Conservation (phyloP, 2,329 filamentous ascomycete species). For the Drechslerella coelobrocha region DNA sequence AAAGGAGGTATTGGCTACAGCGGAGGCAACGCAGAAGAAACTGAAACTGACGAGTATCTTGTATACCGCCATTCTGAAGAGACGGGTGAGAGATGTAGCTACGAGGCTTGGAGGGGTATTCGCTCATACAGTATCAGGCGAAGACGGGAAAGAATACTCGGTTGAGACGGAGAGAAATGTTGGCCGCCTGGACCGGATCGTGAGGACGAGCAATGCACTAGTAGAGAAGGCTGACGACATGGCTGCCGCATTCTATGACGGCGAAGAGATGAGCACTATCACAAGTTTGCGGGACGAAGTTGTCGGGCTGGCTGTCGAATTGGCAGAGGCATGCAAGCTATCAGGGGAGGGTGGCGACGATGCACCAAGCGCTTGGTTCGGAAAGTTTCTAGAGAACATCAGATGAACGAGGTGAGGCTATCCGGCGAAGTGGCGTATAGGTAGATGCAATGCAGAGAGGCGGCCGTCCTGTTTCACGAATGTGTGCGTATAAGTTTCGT, state of each 20-base stretch:
- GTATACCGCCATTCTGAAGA: constrained; percentile 41
- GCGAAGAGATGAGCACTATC: constrained; percentile 23
- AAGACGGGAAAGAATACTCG: constrained; percentile 27
- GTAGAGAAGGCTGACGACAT: constrained; percentile 37
- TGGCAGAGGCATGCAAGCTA: constrained; percentile 27
- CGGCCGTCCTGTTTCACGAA: too few species aligned
- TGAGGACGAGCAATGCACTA: constrained; percentile 28
- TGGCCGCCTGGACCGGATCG: constrained; percentile 31
- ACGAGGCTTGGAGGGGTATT: constrained; percentile 29
- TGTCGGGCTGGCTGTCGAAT: constrained; percentile 15
- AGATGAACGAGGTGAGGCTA: constrained; percentile 1
- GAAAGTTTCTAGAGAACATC: constrained; percentile 45
- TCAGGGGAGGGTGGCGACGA: constrained; percentile 24
- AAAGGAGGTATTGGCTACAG: constrained; percentile 28
- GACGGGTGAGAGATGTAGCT: constrained; percentile 35
- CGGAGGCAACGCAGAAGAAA: constrained; percentile 44
- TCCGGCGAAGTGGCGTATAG: neutral
- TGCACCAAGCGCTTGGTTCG: constrained; percentile 39
- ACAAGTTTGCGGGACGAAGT: constrained; percentile 18
- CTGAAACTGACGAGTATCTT: constrained; percentile 44
- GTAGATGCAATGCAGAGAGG: neutral
- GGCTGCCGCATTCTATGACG: constrained; percentile 40
- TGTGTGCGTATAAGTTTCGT: too few species aligned
- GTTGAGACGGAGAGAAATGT: constrained; percentile 34
- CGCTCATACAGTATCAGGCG: constrained; percentile 1